Conservation (phyloP, 2,329 filamentous ascomycete species). For the Colletotrichum sp. region DNA sequence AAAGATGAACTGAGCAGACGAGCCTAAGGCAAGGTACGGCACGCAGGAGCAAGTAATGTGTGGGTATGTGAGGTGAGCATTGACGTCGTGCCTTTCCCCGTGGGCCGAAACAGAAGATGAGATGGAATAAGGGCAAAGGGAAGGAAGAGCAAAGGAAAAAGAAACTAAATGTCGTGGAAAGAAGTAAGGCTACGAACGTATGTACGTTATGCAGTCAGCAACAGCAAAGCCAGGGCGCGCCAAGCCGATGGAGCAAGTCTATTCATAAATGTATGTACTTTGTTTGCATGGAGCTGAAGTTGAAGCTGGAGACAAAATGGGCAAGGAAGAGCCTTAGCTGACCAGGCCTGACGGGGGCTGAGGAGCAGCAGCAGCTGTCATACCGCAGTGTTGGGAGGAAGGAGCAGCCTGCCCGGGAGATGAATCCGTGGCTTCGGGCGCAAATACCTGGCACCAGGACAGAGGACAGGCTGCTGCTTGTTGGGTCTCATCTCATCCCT, state of each 20-base stretch:
- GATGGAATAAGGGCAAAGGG: neutral
- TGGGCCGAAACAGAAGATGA: neutral
- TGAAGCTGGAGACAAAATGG: neutral
- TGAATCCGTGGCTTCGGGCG: constrained; percentile 1
- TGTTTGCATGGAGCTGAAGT: neutral
- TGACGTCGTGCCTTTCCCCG: neutral
- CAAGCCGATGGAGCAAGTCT: neutral
- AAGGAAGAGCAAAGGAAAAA: neutral
- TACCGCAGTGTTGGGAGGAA: neutral
- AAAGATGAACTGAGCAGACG: neutral
- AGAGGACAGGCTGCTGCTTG: neutral
- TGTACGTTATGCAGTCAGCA: neutral
- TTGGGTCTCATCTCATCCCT: neutral
- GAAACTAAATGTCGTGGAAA: neutral
- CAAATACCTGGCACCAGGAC: neutral
- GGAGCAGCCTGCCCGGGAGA: neutral
- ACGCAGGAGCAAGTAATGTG: neutral
- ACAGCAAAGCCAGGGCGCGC: neutral
- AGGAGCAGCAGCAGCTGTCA: neutral
- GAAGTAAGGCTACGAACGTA: neutral
- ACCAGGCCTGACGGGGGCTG: neutral
- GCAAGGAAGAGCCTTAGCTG: neutral
- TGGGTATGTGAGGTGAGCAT: neutral
- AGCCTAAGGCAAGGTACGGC: neutral
- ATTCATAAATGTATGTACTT: neutral